These are phyloP conservation scores for Nitzschia palea DNA, from an alignment of 108 stramenopile species.

Conservation along the genomic window DNA sequence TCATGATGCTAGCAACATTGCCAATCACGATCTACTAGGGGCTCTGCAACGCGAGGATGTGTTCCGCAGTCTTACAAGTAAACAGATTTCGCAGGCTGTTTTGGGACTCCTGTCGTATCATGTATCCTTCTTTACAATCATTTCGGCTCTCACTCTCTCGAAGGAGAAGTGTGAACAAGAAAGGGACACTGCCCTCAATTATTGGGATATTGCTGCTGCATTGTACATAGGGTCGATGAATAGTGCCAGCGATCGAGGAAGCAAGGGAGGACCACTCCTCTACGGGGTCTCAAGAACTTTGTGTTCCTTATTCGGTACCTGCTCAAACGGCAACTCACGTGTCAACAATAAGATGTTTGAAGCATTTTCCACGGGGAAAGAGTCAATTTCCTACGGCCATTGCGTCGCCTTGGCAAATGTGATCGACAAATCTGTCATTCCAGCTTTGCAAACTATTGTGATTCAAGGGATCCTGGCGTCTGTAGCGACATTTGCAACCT, in stretches of 20 bases:
- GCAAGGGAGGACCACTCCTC: slow-evolving; percentile 33
- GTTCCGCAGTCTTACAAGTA: slow-evolving; percentile 1
- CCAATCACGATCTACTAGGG: slow-evolving; percentile 28
- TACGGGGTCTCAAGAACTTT: slow-evolving; percentile 44
- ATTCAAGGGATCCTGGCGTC: slow-evolving; percentile 45
- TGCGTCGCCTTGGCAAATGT: slow-evolving; percentile 24
- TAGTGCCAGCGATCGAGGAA: slow-evolving; percentile 26
- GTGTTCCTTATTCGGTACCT: slow-evolving; percentile 43
- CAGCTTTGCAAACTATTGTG: slow-evolving; percentile 31
- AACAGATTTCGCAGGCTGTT: slow-evolving; percentile 30
- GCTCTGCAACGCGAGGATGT: slow-evolving; percentile 12
- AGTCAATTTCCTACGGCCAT: slow-evolving; percentile 6
- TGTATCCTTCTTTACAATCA: slow-evolving; percentile 30
- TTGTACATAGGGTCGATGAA: slow-evolving; percentile 55
- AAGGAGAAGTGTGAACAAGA: slow-evolving; percentile 31
- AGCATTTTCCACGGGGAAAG: slow-evolving; percentile 38
- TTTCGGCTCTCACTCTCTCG: slow-evolving; percentile 21
- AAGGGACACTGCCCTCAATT: slow-evolving; percentile 12
- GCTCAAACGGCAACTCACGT: slow-evolving; percentile 27
- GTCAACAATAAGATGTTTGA: slow-evolving; percentile 43
- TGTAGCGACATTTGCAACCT: slow-evolving; percentile 14
- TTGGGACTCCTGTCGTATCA: slow-evolving; percentile 18
- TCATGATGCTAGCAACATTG: too few species aligned
- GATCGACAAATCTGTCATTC: background rate
- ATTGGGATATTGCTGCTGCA: slow-evolving; percentile 49